Base-by-base conservation (phyloP, 2,329 filamentous ascomycete genomes). In the Thielaviopsis ethacetica region DNA sequence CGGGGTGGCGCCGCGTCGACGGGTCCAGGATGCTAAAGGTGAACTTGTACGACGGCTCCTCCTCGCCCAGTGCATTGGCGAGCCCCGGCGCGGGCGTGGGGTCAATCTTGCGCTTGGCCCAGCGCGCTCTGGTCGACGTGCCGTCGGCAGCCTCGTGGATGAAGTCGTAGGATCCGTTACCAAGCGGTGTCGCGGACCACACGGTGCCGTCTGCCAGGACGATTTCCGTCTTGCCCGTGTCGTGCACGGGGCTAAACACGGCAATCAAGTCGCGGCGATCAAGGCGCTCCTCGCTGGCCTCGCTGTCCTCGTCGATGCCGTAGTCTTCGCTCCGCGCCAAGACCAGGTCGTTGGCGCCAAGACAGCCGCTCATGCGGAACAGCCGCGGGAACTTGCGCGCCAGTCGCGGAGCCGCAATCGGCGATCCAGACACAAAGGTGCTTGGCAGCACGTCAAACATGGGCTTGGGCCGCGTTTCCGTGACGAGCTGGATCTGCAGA, bases 21-120 rank as follows among this genome's bases (percentile, higher is more conserved):
- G 85, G 80, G 64, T 86, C 81, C 65, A 91, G 83, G 62, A 88
- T 81, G 71, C 85, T 89, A 67, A 91, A 91, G 9, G 82, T 88
- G 72, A 84, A 91, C 66, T 81, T 82, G 60, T 71, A 72, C 22
- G 60, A 9, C 6, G 60, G 24, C 13, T 60, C 51, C 24, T 61
- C 62, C 9, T 58, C 57, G 1, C 66, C 62, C 2, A 69, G 63
- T 0, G 65, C 64, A 3, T 68, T 62, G 3, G 55, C 68, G 62
- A 6, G 63, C 62, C 17, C 63, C 59, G 62, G 50, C 55, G 56
- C 65, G 59, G 52, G 73, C 76, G 59, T 34, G 9, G 49, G 21
- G 26, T 27, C 58, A 27, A 56, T 15, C 5, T 49, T 30, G 19
- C 59, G 56, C 26, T 59, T 61, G 2, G 56, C 59, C 59, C 59